Base-by-base conservation (phyloP, 768 basidiomycete genomes). In the Brasilioporus rufonigricans region DNA sequence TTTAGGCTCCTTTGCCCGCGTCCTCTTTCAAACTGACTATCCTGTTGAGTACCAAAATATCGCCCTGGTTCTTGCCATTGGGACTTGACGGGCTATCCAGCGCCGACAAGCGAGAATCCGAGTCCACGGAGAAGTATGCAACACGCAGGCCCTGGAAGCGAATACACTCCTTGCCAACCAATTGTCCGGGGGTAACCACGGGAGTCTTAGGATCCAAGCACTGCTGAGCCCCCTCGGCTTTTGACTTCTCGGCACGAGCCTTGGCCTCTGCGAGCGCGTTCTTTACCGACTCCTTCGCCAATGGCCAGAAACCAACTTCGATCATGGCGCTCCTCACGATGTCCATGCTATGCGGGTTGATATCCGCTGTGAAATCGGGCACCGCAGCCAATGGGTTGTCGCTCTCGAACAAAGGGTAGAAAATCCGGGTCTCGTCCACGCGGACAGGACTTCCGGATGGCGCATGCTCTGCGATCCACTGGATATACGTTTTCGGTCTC, bases 21-120 rank as follows among this genome's bases (percentile, higher is more conserved):
- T 97, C 96, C 73, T 97, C 95, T 75, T 98, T 98, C 74, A 98
- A 70, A 56, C 86, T 91, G 29, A 98, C 96, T 54, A 97, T 91
- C 53, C 90, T 83, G 71, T 98, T 98, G 19, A 98, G 76, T 14
- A 97, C 82, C 39, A 98, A 64, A 67, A 80, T 80, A 70, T 97
- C 95, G 6, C 87, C 91, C 53, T 86, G 83, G 41, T 76, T 77
- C 41, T 76, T 73, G 3, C 74, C 76, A 3, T 78, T 70, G 24
- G 67, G 62, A 18, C 65, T 72, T 1, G 72, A 74, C 6, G 74
- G 70, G 57, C 86, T 82, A 14, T 86, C 81, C 27, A 96, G 69
- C 52, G 79, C 81, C 16, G 80, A 81, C 33, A 94, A 64, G 33
- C 80, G 77, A 35, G 93, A 76, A 64, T 98, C 95, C 70, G 86